Evolutionary conservation across 768 basidiomycete species (phyloP).

Genomic region (Russula sp.): DNA sequence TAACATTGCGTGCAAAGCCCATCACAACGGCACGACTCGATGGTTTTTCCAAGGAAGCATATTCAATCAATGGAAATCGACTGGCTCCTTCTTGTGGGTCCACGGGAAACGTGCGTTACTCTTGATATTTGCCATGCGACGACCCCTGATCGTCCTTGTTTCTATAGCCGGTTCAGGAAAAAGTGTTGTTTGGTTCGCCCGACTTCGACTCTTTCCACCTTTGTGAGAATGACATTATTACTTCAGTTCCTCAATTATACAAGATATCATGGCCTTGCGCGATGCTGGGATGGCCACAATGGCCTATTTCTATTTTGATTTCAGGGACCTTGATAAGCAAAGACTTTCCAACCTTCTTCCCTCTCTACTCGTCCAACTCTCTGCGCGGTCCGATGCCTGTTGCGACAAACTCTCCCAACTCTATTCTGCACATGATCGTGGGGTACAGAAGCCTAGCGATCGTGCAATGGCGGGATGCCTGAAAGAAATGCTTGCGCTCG

Average conservation of each 20-base stretch:
- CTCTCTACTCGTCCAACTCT: conserved; percentile 11
- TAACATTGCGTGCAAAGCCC: not conserved
- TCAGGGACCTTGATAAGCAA: not conserved
- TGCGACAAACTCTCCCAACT: not conserved
- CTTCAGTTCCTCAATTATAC: conserved; percentile 7
- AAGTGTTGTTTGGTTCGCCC: conserved; percentile 9
- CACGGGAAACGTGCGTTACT: conserved; percentile 9
- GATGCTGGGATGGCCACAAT: not conserved
- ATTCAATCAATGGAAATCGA: not conserved
- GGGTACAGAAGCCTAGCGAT: not conserved
- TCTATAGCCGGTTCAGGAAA: conserved; percentile 13
- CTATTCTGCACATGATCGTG: not conserved
- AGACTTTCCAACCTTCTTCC: not conserved
- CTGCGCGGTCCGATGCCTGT: not conserved
- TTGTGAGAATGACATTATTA: not conserved
- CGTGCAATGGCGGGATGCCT: not conserved
- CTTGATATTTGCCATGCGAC: not conserved
- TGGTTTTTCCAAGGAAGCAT: not conserved
- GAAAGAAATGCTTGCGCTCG: conserved; percentile 4
- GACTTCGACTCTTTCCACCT: not conserved
- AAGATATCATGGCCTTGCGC: not conserved
- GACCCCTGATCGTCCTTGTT: not conserved
- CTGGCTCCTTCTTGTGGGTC: conserved; percentile 4
- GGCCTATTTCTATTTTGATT: conserved; percentile 11
- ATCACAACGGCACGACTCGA: not conserved